Conservation (phyloP, 495 filamentous ascomycete genomes). For the Neurospora tetrasperma region DNA sequence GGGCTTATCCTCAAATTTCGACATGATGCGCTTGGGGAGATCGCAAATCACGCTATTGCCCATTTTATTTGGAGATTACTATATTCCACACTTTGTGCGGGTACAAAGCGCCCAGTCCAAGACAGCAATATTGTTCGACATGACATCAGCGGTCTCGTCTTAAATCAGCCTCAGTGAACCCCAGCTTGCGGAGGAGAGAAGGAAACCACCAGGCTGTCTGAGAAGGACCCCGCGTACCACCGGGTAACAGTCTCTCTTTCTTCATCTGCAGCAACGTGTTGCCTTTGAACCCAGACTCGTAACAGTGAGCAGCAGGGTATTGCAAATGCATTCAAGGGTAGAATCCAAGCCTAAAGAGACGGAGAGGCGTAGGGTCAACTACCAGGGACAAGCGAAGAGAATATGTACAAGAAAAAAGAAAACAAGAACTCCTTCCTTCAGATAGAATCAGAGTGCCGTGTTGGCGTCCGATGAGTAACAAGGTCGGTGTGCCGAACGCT, state of each 20-base stretch:
- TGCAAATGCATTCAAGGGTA: background rate
- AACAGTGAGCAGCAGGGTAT: background rate
- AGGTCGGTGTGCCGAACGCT: conserved; percentile 98
- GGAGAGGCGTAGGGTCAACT: background rate
- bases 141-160: background rate
- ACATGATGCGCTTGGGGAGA: background rate
- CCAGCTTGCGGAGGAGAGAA: background rate
- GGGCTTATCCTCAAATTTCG: background rate
- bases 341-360: background rate
- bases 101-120: background rate
- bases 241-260: background rate
- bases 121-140: background rate
- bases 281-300: background rate
- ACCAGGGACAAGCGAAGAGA: background rate
- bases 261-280: background rate
- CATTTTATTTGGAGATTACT: background rate
- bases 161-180: background rate
- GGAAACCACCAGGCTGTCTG: background rate
- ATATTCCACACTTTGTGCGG: background rate
- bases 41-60: background rate
- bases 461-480: conserved; percentile 95
- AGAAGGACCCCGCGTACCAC: background rate
- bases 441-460: conserved; percentile 84
- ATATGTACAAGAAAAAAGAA: background rate
- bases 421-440: conserved; percentile 24